A percentile compares a stretch with the other conserved stretches of the same genome.
Evolutionary conservation across 106 monocot genomes (phyloP).

Genomic region (Platanthera zijinensis): DNA sequence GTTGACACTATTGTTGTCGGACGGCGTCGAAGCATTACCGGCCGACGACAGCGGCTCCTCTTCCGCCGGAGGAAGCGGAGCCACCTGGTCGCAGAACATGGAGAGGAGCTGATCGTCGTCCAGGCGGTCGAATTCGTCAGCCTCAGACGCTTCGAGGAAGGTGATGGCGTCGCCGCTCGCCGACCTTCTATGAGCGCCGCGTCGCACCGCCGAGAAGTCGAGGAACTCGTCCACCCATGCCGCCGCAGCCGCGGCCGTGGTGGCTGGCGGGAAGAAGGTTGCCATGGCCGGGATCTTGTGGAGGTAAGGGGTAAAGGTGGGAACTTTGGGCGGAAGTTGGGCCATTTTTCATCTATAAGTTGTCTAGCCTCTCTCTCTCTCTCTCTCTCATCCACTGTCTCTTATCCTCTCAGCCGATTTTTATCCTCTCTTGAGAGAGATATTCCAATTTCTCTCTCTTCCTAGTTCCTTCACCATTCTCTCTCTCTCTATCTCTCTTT

Average conservation of each 20-base stretch:
- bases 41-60: constrained; percentile 8
- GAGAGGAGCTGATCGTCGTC: constrained; percentile 82
- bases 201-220: constrained; percentile 54
- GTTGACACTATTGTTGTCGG: constrained; percentile 44
- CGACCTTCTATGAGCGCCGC: constrained; percentile 46
- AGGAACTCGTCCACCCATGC: constrained; percentile 78
- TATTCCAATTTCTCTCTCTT: not conserved
- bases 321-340: constrained; percentile 63
- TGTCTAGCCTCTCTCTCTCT: not conserved
- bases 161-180: constrained; percentile 59
- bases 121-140: constrained; percentile 50
- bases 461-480: not conserved
- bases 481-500: not conserved
- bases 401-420: not conserved
- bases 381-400: no score
- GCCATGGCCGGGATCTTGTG: constrained; percentile 14
- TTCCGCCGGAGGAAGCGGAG: not conserved
- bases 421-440: not conserved
- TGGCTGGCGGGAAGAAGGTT: constrained; percentile 1
- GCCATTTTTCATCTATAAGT: constrained; percentile 22
- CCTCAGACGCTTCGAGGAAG: constrained; percentile 37
- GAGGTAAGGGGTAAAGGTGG: constrained; percentile 16
- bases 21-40: constrained; percentile 31
- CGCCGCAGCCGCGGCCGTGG: not conserved
- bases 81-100: constrained; percentile 71